phyloP scores from a whole-genome alignment of 2,329 filamentous ascomycete genomes.

The Colletotrichum gloeosporioides region DNA sequence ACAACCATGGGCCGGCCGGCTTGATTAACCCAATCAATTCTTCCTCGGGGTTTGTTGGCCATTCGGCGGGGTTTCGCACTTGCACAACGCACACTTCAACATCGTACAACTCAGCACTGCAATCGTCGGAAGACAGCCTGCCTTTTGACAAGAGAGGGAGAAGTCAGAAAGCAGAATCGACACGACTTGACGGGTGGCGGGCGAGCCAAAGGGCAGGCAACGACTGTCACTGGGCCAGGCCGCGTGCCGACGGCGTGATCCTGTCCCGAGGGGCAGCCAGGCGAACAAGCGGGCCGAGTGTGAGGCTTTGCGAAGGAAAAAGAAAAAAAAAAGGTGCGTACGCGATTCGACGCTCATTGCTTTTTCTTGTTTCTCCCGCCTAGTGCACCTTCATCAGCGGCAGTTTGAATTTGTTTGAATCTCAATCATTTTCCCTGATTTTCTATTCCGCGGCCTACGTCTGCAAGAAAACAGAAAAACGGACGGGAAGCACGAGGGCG shows the following conservation, averaged over 20 bases:
- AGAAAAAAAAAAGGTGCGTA: slow-evolving; percentile 1
- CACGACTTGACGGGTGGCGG: neutral
- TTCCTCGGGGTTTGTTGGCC: neutral
- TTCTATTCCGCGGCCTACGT: neutral
- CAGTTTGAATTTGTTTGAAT: neutral
- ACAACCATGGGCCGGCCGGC: neutral
- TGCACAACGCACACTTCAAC: neutral
- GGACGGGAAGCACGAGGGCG: neutral
- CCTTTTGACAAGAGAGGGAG: neutral
- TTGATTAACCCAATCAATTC: slow-evolving; percentile 1
- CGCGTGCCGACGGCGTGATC: slow-evolving; percentile 4
- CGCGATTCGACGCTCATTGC: slow-evolving; percentile 2
- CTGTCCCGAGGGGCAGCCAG: slow-evolving; percentile 10
- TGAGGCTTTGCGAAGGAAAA: slow-evolving; percentile 6
- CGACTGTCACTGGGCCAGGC: slow-evolving; percentile 1
- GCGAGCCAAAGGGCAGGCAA: neutral
- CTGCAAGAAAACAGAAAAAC: neutral
- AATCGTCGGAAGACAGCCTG: neutral
- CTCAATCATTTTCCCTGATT: neutral
- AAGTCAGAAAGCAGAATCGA: neutral
- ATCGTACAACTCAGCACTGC: neutral
- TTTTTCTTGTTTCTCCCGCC: slow-evolving; percentile 13
- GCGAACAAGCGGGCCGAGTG: slow-evolving; percentile 14
- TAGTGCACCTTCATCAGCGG: slow-evolving; percentile 12
- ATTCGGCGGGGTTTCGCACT: neutral